Evolutionary conservation across 306 rosid genomes (phyloP), one percentile per base, ranked within the genome.

Genomic region (Cyclanthera cordifolia): DNA sequence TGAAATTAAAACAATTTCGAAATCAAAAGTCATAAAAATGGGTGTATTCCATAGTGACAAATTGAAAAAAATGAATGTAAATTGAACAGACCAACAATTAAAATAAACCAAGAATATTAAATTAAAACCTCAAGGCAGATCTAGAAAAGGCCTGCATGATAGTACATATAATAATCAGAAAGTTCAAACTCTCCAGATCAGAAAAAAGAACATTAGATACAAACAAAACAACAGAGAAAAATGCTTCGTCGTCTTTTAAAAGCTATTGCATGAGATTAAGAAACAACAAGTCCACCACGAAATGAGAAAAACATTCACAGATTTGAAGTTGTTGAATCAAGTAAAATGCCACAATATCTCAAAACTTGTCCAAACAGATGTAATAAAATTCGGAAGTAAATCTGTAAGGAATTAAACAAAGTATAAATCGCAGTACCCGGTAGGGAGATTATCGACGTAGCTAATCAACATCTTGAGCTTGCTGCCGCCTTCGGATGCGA

Each of bases 401-500:
- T 14, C 53, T 16, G 32, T 37, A 53, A 3, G 23, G 34, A 17
- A 47, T 1, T 5, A 48, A 61, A n/a, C 14, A 30, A 27, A 24
- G 13, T 3, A 19, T 5, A 2, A 53, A 58, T 17, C 39, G 39
- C 15, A 2, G 10, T 85, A 88, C 96, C 97, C 96, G 8, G 85
- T 86, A 0, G 97, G 97, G 57, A 91, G 97, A 74, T 86, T 91
- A 73, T 91, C 88, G 41, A 86, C 96, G 54, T 73, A 88, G 79
- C 86, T 83, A 73, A 91, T 79, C 63, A 91, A 81, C 97, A 91
- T 91, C 85, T 91, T 86, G 75, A 91, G 96, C 78, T 88, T 91
- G 78, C 96, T 91, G 4, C 95, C 91, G 56, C 97, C 90, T 60
- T 91, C 96, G 5, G 96, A 91, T 49, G 96, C 96, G 34, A 91